Evolutionary conservation across 208 protist species (phyloP).

Genomic region (Novymonas esmeraldas): DNA sequence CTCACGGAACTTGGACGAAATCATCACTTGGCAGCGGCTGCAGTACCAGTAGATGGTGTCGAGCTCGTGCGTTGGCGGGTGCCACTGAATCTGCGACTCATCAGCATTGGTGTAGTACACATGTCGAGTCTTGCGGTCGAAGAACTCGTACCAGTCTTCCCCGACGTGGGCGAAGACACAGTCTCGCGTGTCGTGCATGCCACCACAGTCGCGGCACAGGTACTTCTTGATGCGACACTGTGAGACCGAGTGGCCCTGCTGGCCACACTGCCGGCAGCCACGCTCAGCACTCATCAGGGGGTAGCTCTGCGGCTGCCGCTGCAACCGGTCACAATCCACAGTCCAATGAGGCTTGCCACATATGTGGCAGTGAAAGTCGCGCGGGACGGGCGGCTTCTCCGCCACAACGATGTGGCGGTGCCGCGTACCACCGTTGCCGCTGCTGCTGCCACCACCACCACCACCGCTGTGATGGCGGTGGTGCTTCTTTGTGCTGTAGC

Average conservation of each 20-base stretch:
- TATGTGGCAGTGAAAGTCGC: conserved; percentile 77
- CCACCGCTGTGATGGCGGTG: conserved; percentile 18
- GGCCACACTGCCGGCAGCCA: conserved; percentile 80
- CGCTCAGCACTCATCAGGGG: conserved; percentile 56
- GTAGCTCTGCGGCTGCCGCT: conserved; percentile 46
- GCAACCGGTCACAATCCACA: conserved; percentile 64
- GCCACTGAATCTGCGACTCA: conserved; percentile 74
- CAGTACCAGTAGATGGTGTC: conserved; percentile 90
- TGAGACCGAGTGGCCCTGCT: conserved; percentile 66
- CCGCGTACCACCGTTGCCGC: background rate
- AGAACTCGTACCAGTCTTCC: conserved; percentile 90
- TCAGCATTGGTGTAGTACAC: conserved; percentile 82
- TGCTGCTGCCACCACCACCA: conserved; percentile 3
- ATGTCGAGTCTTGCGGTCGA: conserved; percentile 52
- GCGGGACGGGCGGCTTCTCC: conserved; percentile 32
- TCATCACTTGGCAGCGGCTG: conserved; percentile 51
- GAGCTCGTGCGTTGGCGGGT: conserved; percentile 61
- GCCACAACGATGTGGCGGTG: background rate
- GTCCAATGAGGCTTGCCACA: conserved; percentile 87
- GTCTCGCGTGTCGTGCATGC: conserved; percentile 78
- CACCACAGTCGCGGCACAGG: conserved; percentile 80
- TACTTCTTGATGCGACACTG: conserved; percentile 70
- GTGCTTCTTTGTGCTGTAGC: conserved; percentile 12
- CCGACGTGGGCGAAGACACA: conserved; percentile 78
- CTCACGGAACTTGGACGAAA: conserved; percentile 68